Evolutionary conservation across 2,329 filamentous ascomycete genomes (phyloP), one percentile per base, ranked within the genome.

Genomic region (Stachybotrys chartarum): DNA sequence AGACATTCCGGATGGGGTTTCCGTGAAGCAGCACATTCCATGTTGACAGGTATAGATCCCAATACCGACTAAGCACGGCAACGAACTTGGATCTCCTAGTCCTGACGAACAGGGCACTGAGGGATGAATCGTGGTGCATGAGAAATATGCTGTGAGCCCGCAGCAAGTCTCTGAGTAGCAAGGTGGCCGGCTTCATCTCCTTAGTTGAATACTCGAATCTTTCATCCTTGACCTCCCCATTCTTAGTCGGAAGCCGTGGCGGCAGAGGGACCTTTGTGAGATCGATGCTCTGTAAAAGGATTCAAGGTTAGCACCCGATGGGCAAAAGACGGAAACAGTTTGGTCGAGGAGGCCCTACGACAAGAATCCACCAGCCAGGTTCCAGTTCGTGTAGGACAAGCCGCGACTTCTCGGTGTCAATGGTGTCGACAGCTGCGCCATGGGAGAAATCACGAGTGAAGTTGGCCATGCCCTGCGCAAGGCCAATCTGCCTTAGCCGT

Each of bases 391-490:
- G 85, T 49, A 97, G 75, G 39, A 97, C 79, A 39, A 97, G 86
- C 35, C 92, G 83, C 52, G 87, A 85, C 75, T 90, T 94, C 64
- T 96, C 90, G 1, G 94, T 97, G 67, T 99, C 94, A 57, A 99
- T 86, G 10, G 85, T 85, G 64, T 96, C 90, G 45, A 97, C 83
- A 2, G 89, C 71, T 61, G 86, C 79, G 57, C 86, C 90, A 58
- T 84, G 81, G 2, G 92, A 88, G 72, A 99, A 99, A 64, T 86
- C 92, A 67, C 86, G 87, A 64, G 90, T 89, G 74, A 99, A 99
- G 68, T 86, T 89, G 57, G 96, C 87, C 87, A 97, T 96, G 68
- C 92, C 94, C 75, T 99, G 94, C 46, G 94, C 94, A 59, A 99
- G 83, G 44, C 94, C 94, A 68, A 99, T 91, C 77, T 97, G 92